A percentile compares a stretch with the other conserved stretches of the same genome.
These are phyloP conservation scores for Acanthamoeba rhysodes DNA, from an alignment of 208 protist species.

Conservation along the genomic window DNA sequence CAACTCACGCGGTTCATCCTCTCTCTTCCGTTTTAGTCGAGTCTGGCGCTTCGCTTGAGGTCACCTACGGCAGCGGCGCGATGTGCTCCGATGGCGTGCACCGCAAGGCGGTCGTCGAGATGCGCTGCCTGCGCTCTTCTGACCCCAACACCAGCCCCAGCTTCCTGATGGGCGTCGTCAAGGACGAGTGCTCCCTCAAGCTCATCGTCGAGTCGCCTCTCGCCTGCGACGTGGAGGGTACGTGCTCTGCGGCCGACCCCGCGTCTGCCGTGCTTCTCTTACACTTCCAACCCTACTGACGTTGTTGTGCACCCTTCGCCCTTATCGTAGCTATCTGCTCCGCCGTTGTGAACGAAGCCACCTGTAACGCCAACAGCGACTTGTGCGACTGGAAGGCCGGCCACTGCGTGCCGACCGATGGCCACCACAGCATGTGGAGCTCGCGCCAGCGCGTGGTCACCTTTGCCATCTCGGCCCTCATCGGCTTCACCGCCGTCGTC, in stretches of 20 bases:
- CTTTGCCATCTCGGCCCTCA: not conserved
- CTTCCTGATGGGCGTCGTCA: constrained; percentile 8
- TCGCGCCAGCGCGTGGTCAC: not conserved
- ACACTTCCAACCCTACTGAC: not conserved
- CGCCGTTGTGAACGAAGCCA: not conserved
- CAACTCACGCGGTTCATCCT: not conserved
- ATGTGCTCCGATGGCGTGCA: not conserved
- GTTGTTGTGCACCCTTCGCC: not conserved
- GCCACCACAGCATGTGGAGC: not conserved
- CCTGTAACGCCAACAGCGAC: not conserved
- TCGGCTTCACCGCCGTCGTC: constrained; percentile 1
- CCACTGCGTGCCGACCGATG: not conserved
- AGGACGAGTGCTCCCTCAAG: constrained; percentile 24
- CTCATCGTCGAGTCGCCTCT: constrained; percentile 45
- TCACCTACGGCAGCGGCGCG: not conserved
- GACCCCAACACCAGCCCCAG: not conserved
- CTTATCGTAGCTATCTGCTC: not conserved
- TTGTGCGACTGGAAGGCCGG: not conserved
- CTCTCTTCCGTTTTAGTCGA: not conserved
- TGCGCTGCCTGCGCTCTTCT: not conserved
- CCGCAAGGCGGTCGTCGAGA: constrained; percentile 38
- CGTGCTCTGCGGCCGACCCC: not conserved
- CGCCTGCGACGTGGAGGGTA: constrained; percentile 17
- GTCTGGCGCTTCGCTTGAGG: not conserved
- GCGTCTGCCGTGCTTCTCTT: not conserved